Evolutionary conservation across 331 rosid genomes (phyloP), one percentile per base, ranked within the genome.

Genomic region (Saraca asoca): DNA sequence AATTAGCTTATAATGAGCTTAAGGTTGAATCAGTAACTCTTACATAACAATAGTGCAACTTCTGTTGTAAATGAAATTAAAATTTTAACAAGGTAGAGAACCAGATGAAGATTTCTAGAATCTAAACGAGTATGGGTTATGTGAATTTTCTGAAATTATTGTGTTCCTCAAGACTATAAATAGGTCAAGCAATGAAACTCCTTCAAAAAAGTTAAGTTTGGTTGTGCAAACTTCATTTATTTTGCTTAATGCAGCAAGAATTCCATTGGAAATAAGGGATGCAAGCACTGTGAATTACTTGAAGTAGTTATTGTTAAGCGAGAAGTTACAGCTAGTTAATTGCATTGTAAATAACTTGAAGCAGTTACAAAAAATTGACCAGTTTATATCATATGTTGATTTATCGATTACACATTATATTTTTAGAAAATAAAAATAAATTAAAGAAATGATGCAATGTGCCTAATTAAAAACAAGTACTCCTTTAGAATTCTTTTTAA

Each of bases 211-310:
- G 77, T 7, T 90, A 60, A 81, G 79, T 58, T 2, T 93, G 5
- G 83, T 77, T 63, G 84, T 90, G 17, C 88, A 90, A 76, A 87
- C 95, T 60, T 86, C 95, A 5, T 90, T 95, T 56, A 82, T 87
- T 72, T 83, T 93, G 82, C 88, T 88, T 49, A 78, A 83, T 57
- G 83, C 79, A 6, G 85, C 96, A 2, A 82, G 83, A 11, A 85
- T 93, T 81, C 98, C 98, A 1, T 0, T 93, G 80, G 87, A 90
- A 84, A 77, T 84, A 83, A 76, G 78, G 62, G 91, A 87, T 48
- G 59, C 72, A 41, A 79, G 78, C 82, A 90, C 87, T 3, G 85
- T 86, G 4, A 64, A 56, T 17, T 95, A 85, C 46, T 66, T 93
- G 38, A 84, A 88, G 83, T 80, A 81, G 50, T 41, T 85, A 2